These are phyloP conservation scores for Hypoxylon fuscum DNA, from an alignment of 495 filamentous ascomycete genomes.

Conservation along the genomic window DNA sequence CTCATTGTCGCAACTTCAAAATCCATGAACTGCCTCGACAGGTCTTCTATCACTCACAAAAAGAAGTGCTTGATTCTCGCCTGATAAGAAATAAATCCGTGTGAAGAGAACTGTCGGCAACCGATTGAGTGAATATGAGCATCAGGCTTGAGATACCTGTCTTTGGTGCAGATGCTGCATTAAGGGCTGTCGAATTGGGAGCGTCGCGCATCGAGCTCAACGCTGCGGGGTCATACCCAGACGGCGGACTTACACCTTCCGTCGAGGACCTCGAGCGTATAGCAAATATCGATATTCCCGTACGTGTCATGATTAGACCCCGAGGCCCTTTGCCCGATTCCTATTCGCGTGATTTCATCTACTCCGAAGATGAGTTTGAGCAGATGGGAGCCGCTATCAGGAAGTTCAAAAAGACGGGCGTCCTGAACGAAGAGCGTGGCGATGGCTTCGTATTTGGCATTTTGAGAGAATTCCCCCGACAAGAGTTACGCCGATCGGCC, in stretches of 20 bases:
- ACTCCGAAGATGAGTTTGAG: conserved; percentile 45
- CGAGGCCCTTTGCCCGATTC: conserved; percentile 39
- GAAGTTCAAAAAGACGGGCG: conserved; percentile 36
- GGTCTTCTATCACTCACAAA: too few species aligned
- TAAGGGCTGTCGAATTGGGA: conserved; percentile 37
- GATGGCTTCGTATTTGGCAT: conserved; percentile 60
- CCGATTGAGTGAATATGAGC: conserved; percentile 1
- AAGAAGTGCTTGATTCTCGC: too few species aligned
- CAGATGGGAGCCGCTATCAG: conserved; percentile 44
- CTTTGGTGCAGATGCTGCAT: conserved; percentile 45
- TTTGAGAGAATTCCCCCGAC: conserved; percentile 34
- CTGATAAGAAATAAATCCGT: not conserved
- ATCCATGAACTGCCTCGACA: too few species aligned
- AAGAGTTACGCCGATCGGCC: too few species aligned
- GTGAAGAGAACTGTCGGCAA: not conserved
- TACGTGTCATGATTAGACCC: conserved; percentile 59
- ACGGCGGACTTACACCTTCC: conserved; percentile 52
- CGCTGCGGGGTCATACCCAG: conserved; percentile 48
- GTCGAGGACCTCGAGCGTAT: conserved; percentile 22
- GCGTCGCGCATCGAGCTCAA: conserved; percentile 54
- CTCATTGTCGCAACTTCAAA: too few species aligned
- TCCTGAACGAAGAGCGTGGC: conserved; percentile 40
- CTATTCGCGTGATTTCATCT: conserved; percentile 49
- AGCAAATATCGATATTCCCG: conserved; percentile 24
- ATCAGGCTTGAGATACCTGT: conserved; percentile 53